Conservation (phyloP, 2,329 filamentous ascomycete genomes). For the Phoma herbarum region DNA sequence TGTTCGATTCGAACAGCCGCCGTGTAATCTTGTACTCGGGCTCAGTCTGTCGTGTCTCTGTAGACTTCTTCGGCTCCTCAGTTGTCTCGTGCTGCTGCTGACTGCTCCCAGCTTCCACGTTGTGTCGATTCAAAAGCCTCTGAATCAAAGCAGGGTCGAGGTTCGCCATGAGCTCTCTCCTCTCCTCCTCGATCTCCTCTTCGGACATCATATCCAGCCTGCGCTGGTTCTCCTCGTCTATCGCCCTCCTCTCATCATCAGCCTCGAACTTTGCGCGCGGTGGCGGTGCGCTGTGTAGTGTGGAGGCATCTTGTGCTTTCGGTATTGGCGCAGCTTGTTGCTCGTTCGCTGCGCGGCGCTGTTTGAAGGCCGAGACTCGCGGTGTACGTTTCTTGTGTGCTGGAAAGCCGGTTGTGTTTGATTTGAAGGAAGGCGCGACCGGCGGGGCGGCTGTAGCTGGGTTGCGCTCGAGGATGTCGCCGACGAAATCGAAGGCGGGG, state of each 20-base stretch:
- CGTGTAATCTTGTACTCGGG: background rate
- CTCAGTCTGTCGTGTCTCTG: slow-evolving; percentile 22
- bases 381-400: slow-evolving; percentile 77
- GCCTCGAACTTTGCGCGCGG: slow-evolving; percentile 28
- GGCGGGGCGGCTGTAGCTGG: slow-evolving; percentile 68
- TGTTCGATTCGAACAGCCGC: slow-evolving; percentile 10
- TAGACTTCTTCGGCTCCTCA: background rate
- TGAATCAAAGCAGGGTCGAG: slow-evolving; percentile 80
- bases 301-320: slow-evolving; percentile 27
- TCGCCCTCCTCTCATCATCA: slow-evolving; percentile 71
- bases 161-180: slow-evolving; percentile 79
- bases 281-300: slow-evolving; percentile 22
- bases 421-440: slow-evolving; percentile 67
- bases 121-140: slow-evolving; percentile 77
- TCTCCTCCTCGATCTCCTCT: slow-evolving; percentile 81
- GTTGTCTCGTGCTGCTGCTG: slow-evolving; percentile 48
- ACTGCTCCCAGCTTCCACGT: slow-evolving; percentile 71
- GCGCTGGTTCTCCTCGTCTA: slow-evolving; percentile 83
- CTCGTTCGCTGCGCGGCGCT: slow-evolving; percentile 61
- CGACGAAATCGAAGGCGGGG: slow-evolving; percentile 64
- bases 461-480: slow-evolving; percentile 82
- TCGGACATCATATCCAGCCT: slow-evolving; percentile 80
- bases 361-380: slow-evolving; percentile 80
- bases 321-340: slow-evolving; percentile 25
- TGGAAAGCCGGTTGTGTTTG: slow-evolving; percentile 77